Evolutionary conservation across 129 eudicot species (phyloP).

Genomic region (Heracleum sosnowskyi): DNA sequence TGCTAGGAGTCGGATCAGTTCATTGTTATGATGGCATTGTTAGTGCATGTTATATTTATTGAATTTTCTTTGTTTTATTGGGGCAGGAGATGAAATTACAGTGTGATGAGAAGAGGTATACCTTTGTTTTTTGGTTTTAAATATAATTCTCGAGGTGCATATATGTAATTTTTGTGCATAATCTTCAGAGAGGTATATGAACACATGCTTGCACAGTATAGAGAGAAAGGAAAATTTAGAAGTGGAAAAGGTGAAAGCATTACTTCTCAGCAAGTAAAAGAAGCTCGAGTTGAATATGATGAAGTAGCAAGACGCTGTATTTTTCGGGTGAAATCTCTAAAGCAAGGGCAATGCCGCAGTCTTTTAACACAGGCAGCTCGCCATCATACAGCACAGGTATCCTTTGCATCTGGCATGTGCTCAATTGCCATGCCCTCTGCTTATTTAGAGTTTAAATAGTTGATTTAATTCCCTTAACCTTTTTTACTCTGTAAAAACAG

Average conservation of each 20-base stretch:
- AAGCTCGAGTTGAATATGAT: slow-evolving; percentile 71
- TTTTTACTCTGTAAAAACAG: slow-evolving; percentile 39
- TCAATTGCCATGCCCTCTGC: slow-evolving; percentile 6
- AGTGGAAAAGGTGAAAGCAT: slow-evolving; percentile 65
- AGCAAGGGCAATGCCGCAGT: slow-evolving; percentile 88
- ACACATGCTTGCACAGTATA: slow-evolving; percentile 65
- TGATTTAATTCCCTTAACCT: slow-evolving; percentile 6
- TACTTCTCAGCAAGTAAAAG: slow-evolving; percentile 54
- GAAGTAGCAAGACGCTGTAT: slow-evolving; percentile 73
- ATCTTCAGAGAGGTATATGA: slow-evolving; percentile 70
- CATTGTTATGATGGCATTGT: background rate
- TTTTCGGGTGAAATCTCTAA: slow-evolving; percentile 78
- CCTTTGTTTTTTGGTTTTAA: background rate
- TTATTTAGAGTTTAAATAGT: background rate
- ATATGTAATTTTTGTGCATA: slow-evolving; percentile 14
- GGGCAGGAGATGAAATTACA: slow-evolving; percentile 89
- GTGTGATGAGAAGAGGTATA: slow-evolving; percentile 91
- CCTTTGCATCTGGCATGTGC: slow-evolving; percentile 9
- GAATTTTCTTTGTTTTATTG: slow-evolving; percentile 24
- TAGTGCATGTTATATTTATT: slow-evolving; percentile 9
- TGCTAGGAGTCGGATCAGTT: background rate
- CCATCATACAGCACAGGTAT: slow-evolving; percentile 94
- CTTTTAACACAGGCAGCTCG: slow-evolving; percentile 96
- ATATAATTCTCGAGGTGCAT: slow-evolving; percentile 13
- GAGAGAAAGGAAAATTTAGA: slow-evolving; percentile 66